Conservation (phyloP, 768 basidiomycete genomes). For the Suillus bovinus region DNA sequence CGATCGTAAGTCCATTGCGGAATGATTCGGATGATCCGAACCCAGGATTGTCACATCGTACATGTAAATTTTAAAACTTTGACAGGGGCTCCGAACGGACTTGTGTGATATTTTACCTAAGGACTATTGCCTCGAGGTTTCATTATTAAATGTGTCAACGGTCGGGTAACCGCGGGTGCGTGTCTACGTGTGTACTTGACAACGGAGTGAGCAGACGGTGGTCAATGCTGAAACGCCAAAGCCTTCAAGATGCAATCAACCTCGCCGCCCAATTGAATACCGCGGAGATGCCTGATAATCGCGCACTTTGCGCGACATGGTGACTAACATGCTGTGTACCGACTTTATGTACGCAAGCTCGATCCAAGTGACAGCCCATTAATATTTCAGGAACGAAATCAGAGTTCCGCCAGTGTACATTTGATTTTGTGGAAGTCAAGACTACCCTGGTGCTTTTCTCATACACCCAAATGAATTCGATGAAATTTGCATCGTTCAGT, state of each 20-base stretch:
- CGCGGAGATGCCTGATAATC: not conserved
- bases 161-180: not conserved
- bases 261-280: not conserved
- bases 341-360: not conserved
- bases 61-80: not conserved
- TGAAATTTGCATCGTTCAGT: not conserved
- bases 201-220: not conserved
- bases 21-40: not conserved
- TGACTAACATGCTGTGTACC: not conserved
- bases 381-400: not conserved
- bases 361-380: not conserved
- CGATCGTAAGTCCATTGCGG: not conserved
- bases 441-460: too few relatives aligned
- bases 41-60: not conserved
- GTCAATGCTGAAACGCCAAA: too few relatives aligned
- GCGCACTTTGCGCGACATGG: slow-evolving; percentile 1
- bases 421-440: not conserved
- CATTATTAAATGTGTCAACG: not conserved
- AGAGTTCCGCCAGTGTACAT: not conserved
- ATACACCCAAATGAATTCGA: not conserved
- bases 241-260: too few relatives aligned
- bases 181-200: not conserved
- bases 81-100: not conserved
- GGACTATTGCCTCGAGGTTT: not conserved
- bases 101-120: not conserved